Percentiles rank a stretch among this genome's conserved stretches.
Conservation (phyloP, 108 stramenopile genomes). For the Cyclotella cryptica region DNA sequence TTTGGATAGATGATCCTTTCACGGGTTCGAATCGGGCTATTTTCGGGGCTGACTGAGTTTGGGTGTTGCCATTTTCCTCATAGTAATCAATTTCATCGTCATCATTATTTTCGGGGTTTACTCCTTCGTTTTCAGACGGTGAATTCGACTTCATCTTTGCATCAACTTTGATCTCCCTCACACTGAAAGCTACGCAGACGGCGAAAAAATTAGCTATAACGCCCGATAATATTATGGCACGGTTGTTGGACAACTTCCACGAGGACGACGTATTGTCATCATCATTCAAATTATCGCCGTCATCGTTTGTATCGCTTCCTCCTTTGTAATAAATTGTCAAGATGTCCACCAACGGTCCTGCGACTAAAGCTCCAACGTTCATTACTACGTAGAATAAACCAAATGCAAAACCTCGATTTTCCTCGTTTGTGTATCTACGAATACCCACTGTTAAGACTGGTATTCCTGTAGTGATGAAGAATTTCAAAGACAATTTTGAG, state of each 20-base stretch:
- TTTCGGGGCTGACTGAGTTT: conserved; percentile 18
- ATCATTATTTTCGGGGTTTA: conserved; percentile 10
- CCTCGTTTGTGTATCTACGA: conserved; percentile 65
- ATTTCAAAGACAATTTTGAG: background rate
- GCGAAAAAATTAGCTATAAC: conserved; percentile 69
- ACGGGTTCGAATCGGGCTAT: conserved; percentile 62
- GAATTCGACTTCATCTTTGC: conserved; percentile 18
- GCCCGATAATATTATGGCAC: conserved; percentile 73
- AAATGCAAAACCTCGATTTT: conserved; percentile 84
- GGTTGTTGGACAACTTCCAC: conserved; percentile 70
- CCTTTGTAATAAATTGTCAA: conserved; percentile 59
- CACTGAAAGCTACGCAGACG: conserved; percentile 55
- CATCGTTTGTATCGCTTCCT: conserved; percentile 2
- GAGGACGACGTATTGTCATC: conserved; percentile 18
- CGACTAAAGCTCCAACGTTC: conserved; percentile 83
- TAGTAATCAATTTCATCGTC: background rate
- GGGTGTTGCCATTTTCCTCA: conserved; percentile 15
- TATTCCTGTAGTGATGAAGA: conserved; percentile 45
- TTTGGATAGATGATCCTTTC: conserved; percentile 57
- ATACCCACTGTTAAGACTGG: conserved; percentile 74
- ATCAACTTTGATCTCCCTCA: conserved; percentile 77
- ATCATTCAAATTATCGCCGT: conserved; percentile 7
- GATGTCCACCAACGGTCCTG: conserved; percentile 76
- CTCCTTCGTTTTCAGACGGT: background rate
- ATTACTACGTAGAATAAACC: conserved; percentile 86